Conservation (phyloP, 2,329 filamentous ascomycete genomes). For the Alternaria infectoria region DNA sequence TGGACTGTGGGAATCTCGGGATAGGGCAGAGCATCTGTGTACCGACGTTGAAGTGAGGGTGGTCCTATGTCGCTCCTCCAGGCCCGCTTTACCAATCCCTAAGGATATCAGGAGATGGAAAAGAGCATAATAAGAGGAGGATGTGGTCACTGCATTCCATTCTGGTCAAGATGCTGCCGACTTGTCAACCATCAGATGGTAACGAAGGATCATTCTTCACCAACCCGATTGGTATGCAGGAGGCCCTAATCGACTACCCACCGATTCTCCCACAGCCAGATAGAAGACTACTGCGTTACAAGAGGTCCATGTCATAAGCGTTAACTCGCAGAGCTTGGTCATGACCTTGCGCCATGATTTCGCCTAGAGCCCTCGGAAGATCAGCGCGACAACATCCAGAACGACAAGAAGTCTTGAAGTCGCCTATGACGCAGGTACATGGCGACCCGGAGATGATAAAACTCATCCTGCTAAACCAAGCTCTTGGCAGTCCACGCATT, state of each 20-base stretch:
- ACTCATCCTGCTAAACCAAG: background rate
- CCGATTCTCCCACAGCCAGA: too few species aligned
- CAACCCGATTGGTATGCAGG: too few species aligned
- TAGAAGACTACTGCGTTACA: too few species aligned
- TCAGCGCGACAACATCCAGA: too few species aligned
- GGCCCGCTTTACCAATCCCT: background rate
- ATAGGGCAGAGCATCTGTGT: constrained; percentile 57
- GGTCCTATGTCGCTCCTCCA: background rate
- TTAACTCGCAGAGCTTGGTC: too few species aligned
- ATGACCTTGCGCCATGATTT: too few species aligned
- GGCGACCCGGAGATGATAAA: background rate
- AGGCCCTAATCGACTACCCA: too few species aligned
- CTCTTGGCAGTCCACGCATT: background rate
- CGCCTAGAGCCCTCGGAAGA: too few species aligned
- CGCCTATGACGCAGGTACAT: too few species aligned
- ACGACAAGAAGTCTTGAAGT: too few species aligned
- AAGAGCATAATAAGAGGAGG: background rate
- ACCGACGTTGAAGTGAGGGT: constrained; percentile 25
- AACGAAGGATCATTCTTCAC: too few species aligned
- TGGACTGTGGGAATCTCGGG: constrained; percentile 57
- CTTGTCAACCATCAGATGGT: background rate
- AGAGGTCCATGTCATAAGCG: too few species aligned
- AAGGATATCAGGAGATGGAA: constrained; percentile 15
- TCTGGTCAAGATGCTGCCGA: background rate
- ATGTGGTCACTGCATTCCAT: background rate